These are phyloP conservation scores for Candida xiaguanensis DNA, from an alignment of 805 yeast genomes.

Conservation along the genomic window DNA sequence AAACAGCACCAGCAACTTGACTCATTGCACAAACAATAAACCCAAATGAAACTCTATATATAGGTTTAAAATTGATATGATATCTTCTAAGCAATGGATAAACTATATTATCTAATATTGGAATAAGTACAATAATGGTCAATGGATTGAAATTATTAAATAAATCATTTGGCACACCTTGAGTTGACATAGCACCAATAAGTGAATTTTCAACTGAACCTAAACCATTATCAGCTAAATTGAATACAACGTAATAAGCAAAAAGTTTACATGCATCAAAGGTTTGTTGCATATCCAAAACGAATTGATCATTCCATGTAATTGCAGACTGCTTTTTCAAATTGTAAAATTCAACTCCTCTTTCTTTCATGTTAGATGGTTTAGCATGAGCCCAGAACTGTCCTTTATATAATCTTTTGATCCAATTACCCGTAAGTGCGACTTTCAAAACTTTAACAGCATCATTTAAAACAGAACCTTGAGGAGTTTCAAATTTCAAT, in stretches of 20 bases:
- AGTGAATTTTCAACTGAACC: slow-evolving; percentile 49
- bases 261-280: slow-evolving; percentile 44
- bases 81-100: slow-evolving; percentile 45
- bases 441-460: slow-evolving; percentile 38
- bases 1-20: slow-evolving; percentile 47
- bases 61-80: slow-evolving; percentile 40
- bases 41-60: slow-evolving; percentile 44
- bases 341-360: slow-evolving; percentile 38
- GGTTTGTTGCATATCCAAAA: slow-evolving; percentile 42
- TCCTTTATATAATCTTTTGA: slow-evolving; percentile 36
- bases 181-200: slow-evolving; percentile 50
- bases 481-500: slow-evolving; percentile 30
- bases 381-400: slow-evolving; percentile 49
- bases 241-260: slow-evolving; percentile 35
- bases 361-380: slow-evolving; percentile 40
- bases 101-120: slow-evolving; percentile 45
- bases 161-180: slow-evolving; percentile 56
- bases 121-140: slow-evolving; percentile 49
- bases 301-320: slow-evolving; percentile 45
- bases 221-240: slow-evolving; percentile 46
- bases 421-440: slow-evolving; percentile 40
- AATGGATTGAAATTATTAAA: slow-evolving; percentile 53
- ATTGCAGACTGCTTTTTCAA: slow-evolving; percentile 29
- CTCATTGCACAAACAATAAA: slow-evolving; percentile 45
- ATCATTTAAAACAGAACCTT: slow-evolving; percentile 47